Base-by-base conservation (phyloP, 306 rosid species). In the Trifolium fragiferum region DNA sequence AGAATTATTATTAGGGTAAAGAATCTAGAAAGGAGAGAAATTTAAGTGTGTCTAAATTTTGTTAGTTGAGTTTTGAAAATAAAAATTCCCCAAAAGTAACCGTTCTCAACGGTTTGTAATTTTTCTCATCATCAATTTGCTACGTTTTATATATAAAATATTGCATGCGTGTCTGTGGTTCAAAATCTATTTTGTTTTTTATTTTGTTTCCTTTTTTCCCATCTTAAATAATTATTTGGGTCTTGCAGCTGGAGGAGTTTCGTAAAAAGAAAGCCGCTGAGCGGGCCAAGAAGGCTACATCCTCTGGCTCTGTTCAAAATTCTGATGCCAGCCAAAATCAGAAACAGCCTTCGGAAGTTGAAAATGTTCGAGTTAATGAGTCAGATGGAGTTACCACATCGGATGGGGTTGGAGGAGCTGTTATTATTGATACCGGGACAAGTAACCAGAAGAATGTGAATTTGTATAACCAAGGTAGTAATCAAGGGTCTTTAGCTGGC, bases 241-340 rank as follows among this genome's bases (percentile, higher is more conserved):
- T 61, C 44, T 75, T 86, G 84, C 88, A 95, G 99, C 77, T 92
- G 64, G 99, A 95, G 76, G 99, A 95, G 88, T 92, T 95, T 76
- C 93, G 97, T 30, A 92, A 88, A 89, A 94, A 88, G 84, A 94
- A 87, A 76, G 97, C 96, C 6, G 96, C 97, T 23, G 96, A 92
- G 64, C 88, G 85, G 53, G 87, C 76, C 23, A 95, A 92, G 90
- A 92, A 89, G 82, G 72, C 86, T 70, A 75, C 87, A 57, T 62
- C 91, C 32, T 71, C 87, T 41, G 74, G 79, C 80, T 79, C 80
- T 61, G 76, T 10, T 65, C 53, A 37, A 71, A 75, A 74, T 41
- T 82, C 91, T 80, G 92, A 85, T 76, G 63, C 65, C 72, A 76
- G 84, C 74, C 69, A 60, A 44, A 70, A 80, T 55, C 89, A 86